Conservation (phyloP, 2,329 filamentous ascomycete species). For the Aspergillus novofumigatus region DNA sequence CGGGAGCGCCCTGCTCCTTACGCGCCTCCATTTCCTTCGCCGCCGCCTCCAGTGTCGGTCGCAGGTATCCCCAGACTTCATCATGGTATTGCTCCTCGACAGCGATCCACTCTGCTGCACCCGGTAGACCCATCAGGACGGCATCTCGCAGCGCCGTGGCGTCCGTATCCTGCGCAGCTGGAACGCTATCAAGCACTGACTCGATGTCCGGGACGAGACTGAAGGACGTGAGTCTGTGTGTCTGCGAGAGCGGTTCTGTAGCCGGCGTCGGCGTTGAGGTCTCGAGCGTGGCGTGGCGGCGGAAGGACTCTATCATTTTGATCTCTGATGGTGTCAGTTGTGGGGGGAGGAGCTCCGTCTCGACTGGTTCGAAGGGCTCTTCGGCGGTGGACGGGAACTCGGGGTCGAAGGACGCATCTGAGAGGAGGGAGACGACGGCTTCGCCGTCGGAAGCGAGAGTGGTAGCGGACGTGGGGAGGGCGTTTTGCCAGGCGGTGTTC, state of each 20-base stretch:
- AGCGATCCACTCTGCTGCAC: conserved; percentile 30
- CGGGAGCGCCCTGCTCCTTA: conserved; percentile 6
- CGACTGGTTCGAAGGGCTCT: conserved; percentile 20
- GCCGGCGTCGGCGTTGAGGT: not conserved
- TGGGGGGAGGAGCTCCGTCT: conserved; percentile 18
- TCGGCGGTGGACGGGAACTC: conserved; percentile 20
- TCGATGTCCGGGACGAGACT: conserved; percentile 35
- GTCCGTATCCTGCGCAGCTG: conserved; percentile 7
- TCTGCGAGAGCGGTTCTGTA: conserved; percentile 4
- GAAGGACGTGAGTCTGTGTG: conserved; percentile 19
- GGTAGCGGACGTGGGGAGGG: conserved; percentile 2
- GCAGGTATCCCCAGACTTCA: conserved; percentile 65
- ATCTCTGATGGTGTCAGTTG: conserved; percentile 24
- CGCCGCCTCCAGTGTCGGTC: conserved; percentile 54
- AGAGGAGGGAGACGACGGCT: conserved; percentile 40
- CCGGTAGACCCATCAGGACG: conserved; percentile 28
- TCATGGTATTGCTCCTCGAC: conserved; percentile 45
- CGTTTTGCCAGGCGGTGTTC: conserved; percentile 17
- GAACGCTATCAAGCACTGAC: conserved; percentile 25
- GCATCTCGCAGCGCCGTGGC: conserved; percentile 23
- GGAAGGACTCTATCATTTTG: conserved; percentile 30
- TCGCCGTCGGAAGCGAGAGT: conserved; percentile 34
- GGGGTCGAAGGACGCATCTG: conserved; percentile 29
- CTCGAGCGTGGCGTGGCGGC: conserved; percentile 14
- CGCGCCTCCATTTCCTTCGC: conserved; percentile 50